Base-by-base conservation (phyloP, 148 eudicot species). In the Rhododendron molle region DNA sequence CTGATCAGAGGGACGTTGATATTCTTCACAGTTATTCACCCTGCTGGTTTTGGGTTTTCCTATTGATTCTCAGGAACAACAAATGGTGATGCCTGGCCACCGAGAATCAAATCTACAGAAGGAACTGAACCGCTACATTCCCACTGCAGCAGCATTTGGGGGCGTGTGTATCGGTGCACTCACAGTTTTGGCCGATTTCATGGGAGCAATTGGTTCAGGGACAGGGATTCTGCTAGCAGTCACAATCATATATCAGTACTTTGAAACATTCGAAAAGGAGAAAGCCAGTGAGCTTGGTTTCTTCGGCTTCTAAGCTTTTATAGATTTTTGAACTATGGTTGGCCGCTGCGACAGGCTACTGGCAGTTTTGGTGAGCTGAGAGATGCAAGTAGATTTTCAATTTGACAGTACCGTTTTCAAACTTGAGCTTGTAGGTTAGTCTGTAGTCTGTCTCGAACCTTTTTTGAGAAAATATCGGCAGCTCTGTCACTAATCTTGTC, bases 121-220 rank as follows among this genome's bases (percentile, higher is more conserved):
- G 88, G 98, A 95, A 89, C 96, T 95, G 76, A 94, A 95, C 83
- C 97, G 97, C 13, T 96, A 96, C 85, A 94, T 96, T n/a, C 97
- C 97, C 30, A 94, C 97, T 0, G 98, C 96, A 20, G 98, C 97
- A 13, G 97, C 97, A 54, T 94, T 94, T 43, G 97, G 97, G 34
- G 99, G 98, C 65, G 88, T 96, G 84, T 96, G 99, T 85, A 94
- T 96, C 56, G 98, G 99, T 56, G 97, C 97, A 20, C 81, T 96
- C 83, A 96, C 96, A 0, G 97, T 94, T 28, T 85, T 96, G 89
- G 98, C 98, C 0, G 98, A 96, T 88, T 92, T 96, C 90, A 94
- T 94, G 98, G 98, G 98, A 46, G 98, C 98, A 9, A 96, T 96
- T 60, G 98, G 98, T 13, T 96, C 98, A 0, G 98, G 98, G 46